A percentile compares a stretch with the other conserved stretches of the same genome.
Evolutionary conservation across 1,284 basidiomycete species (phyloP).

Genomic region (Trichosporon faecale): DNA sequence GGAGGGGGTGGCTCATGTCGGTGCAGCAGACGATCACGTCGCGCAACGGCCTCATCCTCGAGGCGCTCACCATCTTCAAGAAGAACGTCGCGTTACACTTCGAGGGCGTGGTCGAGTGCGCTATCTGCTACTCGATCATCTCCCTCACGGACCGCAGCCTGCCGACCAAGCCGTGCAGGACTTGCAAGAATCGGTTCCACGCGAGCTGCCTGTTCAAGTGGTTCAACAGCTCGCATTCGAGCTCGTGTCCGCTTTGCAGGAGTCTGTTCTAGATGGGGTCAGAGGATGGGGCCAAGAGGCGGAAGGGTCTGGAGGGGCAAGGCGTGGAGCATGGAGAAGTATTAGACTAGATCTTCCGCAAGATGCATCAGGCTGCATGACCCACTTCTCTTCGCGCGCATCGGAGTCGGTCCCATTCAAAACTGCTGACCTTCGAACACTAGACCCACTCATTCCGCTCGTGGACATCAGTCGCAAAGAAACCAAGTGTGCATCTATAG

Average conservation of each 20-base stretch:
- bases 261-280: slow-evolving; percentile 51
- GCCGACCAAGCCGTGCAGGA: slow-evolving; percentile 88
- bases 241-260: slow-evolving; percentile 86
- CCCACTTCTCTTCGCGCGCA: too few relatives aligned
- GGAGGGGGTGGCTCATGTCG: slow-evolving; percentile 90
- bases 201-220: slow-evolving; percentile 91
- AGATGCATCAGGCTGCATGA: background rate
- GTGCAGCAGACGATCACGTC: slow-evolving; percentile 86
- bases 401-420: too few relatives aligned
- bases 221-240: slow-evolving; percentile 82
- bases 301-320: too few relatives aligned
- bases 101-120: slow-evolving; percentile 87
- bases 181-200: slow-evolving; percentile 95
- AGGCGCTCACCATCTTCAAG: slow-evolving; percentile 90
- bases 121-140: slow-evolving; percentile 96
- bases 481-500: slow-evolving; percentile 9
- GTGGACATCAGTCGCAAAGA: background rate
- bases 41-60: slow-evolving; percentile 85
- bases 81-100: slow-evolving; percentile 89
- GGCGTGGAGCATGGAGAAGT: too few relatives aligned
- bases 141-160: slow-evolving; percentile 83
- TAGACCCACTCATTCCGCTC: background rate
- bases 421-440: too few relatives aligned
- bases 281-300: background rate
- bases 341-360: too few relatives aligned